Evolutionary conservation across 2,329 filamentous ascomycete species (phyloP).

Genomic region (Seiridium cupressi): DNA sequence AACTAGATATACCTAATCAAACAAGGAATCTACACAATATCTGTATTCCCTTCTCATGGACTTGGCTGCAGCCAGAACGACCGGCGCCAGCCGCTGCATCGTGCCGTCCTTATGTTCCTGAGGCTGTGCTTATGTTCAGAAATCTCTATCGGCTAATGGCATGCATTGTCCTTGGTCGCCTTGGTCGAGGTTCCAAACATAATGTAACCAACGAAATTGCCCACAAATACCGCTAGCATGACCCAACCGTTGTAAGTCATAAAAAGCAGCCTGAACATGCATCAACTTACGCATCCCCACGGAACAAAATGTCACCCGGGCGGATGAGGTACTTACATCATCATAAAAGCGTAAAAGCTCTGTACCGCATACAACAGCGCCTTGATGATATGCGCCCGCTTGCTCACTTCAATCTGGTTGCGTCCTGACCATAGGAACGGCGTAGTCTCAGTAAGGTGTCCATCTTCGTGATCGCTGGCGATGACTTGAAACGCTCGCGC

Average conservation of each 20-base stretch:
- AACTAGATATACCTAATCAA: too few species aligned
- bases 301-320: too few species aligned
- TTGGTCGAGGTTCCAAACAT: constrained; percentile 71
- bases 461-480: constrained; percentile 18
- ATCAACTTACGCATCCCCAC: too few species aligned
- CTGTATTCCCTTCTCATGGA: too few species aligned
- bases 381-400: constrained; percentile 75
- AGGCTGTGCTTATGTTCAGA: constrained; percentile 6
- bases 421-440: constrained; percentile 66
- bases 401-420: constrained; percentile 55
- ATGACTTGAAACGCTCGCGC: neutral
- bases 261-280: constrained; percentile 76
- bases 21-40: too few species aligned
- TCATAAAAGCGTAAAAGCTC: constrained; percentile 98
- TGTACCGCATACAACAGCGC: constrained; percentile 84
- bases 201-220: constrained; percentile 86
- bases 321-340: constrained; percentile 72
- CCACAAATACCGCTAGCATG: constrained; percentile 87
- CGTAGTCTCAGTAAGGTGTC: constrained; percentile 59
- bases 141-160: constrained; percentile 58
- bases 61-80: too few species aligned
- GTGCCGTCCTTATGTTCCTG: neutral
- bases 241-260: constrained; percentile 99
- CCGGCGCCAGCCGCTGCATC: neutral
- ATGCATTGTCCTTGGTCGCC: constrained; percentile 83